phyloP scores from a whole-genome alignment of 257 asterid genomes.

The Fraxinus quadrangulata region DNA sequence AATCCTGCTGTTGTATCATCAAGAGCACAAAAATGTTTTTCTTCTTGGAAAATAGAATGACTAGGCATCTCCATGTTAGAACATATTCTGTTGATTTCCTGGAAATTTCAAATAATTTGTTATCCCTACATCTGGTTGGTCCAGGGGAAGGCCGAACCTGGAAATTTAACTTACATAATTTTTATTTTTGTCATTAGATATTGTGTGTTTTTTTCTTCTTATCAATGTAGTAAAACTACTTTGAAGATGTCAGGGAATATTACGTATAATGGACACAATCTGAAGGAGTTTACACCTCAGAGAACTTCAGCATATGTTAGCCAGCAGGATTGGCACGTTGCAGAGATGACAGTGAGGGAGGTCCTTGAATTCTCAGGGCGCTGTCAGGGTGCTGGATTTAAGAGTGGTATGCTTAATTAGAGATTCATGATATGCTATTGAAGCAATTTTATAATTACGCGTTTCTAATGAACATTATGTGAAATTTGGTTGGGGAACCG shows the following conservation, averaged over 20 bases:
- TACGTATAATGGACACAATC: constrained; percentile 64
- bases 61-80: too few species aligned
- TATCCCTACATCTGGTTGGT: too few species aligned
- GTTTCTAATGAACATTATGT: constrained; percentile 15
- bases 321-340: constrained; percentile 72
- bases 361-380: constrained; percentile 69
- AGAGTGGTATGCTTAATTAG: constrained; percentile 49
- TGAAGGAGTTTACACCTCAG: constrained; percentile 70
- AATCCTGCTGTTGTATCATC: too few species aligned
- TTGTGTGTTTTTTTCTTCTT: constrained; percentile 23
- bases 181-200: constrained; percentile 8
- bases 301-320: constrained; percentile 69
- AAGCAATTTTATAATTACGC: neutral
- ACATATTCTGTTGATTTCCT: too few species aligned
- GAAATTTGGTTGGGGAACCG: constrained; percentile 16
- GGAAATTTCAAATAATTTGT: too few species aligned
- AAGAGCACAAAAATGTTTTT: too few species aligned
- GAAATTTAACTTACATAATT: constrained; percentile 10
- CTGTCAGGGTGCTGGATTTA: constrained; percentile 71
- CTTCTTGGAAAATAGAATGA: too few species aligned
- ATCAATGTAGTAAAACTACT: constrained; percentile 37
- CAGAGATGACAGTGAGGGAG: constrained; percentile 83
- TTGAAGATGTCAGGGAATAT: constrained; percentile 73
- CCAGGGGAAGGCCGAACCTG: neutral
- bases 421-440: constrained; percentile 15